phyloP scores from a whole-genome alignment of 2,329 filamentous ascomycete species.

The Fusarium sp. region DNA sequence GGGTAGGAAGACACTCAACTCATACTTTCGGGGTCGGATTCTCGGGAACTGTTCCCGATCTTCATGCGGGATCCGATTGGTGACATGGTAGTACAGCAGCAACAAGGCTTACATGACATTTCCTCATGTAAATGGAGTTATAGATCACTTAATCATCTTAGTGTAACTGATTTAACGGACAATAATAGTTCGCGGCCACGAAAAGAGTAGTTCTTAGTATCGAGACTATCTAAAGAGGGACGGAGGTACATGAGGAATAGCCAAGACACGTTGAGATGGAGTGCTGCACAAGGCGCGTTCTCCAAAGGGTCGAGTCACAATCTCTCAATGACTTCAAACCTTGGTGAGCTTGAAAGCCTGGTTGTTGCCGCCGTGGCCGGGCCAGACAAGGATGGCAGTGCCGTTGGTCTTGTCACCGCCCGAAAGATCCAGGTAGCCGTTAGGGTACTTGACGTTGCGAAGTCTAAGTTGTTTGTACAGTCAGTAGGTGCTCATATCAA shows the following conservation, averaged over 20 bases:
- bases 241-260: background rate
- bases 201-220: background rate
- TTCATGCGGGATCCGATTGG: background rate
- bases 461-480: background rate
- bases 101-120: background rate
- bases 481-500: background rate
- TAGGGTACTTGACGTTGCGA: background rate
- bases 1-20: background rate
- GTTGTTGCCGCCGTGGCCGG: background rate
- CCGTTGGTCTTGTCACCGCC: background rate
- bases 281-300: too few species aligned
- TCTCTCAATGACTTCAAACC: background rate
- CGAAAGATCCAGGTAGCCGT: background rate
- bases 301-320: background rate
- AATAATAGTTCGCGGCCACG: background rate
- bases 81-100: background rate
- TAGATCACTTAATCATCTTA: too few species aligned
- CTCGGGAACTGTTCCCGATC: background rate
- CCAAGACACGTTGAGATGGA: background rate
- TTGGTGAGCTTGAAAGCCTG: background rate
- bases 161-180: background rate
- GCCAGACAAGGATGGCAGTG: background rate
- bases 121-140: rapidly evolving
- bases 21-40: background rate
- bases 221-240: background rate